Base-by-base conservation (phyloP, 2,329 filamentous ascomycete species). In the Reticulascus tulasneorum region DNA sequence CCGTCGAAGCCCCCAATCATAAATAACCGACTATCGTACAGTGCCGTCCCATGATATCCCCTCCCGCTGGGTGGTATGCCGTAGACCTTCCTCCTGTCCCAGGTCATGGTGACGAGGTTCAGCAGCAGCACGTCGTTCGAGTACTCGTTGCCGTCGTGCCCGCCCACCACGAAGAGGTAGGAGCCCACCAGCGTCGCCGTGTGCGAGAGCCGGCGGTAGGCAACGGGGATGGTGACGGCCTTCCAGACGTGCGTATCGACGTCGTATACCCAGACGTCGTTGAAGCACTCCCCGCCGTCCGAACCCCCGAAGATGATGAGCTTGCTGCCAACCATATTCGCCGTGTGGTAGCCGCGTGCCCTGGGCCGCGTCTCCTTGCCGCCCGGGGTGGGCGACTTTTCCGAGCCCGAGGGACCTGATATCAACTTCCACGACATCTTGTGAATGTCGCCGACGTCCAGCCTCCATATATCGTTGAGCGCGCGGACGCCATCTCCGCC, bases 201-300 rank as follows among this genome's bases (percentile, higher is more conserved):
- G 54, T 85, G 81, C 17, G 77, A 82, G 33, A 85, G 67, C 15
- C 81, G 75, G 24, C 78, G 73, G 55, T 72, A 82, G n/a, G 76
- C 75, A 23, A 75, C 54, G 15, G 77, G 70, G 17, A 83, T 79
- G 38, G 64, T 55, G 37, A 83, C 79, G 7, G 64, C 53, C 42
- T 72, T 75, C 77, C 82, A 85, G 17, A 64, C 47, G 39, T 73
- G 67, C 24, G 67, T 71, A 33, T 84, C 79, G 6, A 84, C 74
- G 53, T 85, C 79, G 60, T 83, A 84, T 20, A 85, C 75, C 81
- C 81, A 85, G 25, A 85, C 80, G 51, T 85, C 81, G 53, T 80
- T 74, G 60, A 85, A 85, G 59, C 81, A 85, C 58, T 84, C 79
- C 33, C 77, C 78, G 46, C 81, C 81, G 54, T 85, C 81, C 4